phyloP scores from a whole-genome alignment of 2,329 filamentous ascomycete species.

The Geosmithia morbida region DNA sequence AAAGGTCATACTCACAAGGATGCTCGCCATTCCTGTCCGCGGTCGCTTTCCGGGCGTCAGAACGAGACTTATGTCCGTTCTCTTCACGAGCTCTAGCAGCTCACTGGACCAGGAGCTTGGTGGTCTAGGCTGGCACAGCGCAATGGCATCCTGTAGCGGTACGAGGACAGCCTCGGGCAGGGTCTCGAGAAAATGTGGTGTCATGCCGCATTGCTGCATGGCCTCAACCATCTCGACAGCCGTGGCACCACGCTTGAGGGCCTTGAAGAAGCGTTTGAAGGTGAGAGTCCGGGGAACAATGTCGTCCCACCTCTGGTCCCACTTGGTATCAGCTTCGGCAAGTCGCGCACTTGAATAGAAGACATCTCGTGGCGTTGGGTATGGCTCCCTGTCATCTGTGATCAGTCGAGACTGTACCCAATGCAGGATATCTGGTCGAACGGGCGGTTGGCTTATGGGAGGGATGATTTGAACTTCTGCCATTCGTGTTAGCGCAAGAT shows the following conservation, averaged over 20 bases:
- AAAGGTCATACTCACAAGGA: slow-evolving; percentile 21
- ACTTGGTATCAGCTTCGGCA: slow-evolving; percentile 17
- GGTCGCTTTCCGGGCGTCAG: slow-evolving; percentile 27
- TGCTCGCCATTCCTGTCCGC: slow-evolving; percentile 17
- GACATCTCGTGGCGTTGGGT: slow-evolving; percentile 28
- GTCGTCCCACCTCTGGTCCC: slow-evolving; percentile 25
- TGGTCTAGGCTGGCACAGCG: slow-evolving; percentile 70
- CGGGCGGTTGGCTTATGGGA: slow-evolving; percentile 16
- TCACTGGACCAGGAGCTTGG: slow-evolving; percentile 60
- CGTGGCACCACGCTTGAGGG: slow-evolving; percentile 34
- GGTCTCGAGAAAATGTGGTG: slow-evolving; percentile 55
- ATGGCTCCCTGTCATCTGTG: slow-evolving; percentile 18
- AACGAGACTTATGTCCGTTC: slow-evolving; percentile 65
- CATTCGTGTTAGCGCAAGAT: background rate
- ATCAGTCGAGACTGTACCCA: slow-evolving; percentile 37
- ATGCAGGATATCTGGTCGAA: slow-evolving; percentile 28
- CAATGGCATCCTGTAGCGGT: slow-evolving; percentile 70
- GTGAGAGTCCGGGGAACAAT: slow-evolving; percentile 55
- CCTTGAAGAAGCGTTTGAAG: slow-evolving; percentile 52
- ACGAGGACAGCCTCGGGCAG: slow-evolving; percentile 74
- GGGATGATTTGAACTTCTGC: slow-evolving; percentile 16
- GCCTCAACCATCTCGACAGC: slow-evolving; percentile 55
- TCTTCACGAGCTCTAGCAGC: slow-evolving; percentile 61
- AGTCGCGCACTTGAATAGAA: slow-evolving; percentile 23
- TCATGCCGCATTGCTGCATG: slow-evolving; percentile 58